Evolutionary conservation across 2,329 filamentous ascomycete genomes (phyloP), one percentile per base, ranked within the genome.

Genomic region (Fusarium nanum): DNA sequence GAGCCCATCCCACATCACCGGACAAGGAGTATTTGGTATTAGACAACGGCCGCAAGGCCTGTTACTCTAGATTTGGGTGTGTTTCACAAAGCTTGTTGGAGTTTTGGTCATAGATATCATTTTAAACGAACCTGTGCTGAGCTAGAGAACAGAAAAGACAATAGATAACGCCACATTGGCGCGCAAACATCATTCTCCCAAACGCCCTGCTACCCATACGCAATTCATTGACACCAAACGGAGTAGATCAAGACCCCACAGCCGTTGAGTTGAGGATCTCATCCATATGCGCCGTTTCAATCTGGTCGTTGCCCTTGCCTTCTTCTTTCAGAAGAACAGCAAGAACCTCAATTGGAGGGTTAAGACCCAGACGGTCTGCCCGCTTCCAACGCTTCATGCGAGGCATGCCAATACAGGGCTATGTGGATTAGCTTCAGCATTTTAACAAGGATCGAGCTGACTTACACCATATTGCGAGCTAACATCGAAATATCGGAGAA

Each of bases 11-110:
- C 93, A 7, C 94, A 97, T 81, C 94, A 98, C 81, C 87, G 94
- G 69, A 97, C 94, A 45, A 88, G 94, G 78, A 97, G 93, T 76
- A 97, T 98, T 67, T 98, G 94, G 94, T 98, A 98, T 80, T 98
- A 81, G 68, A 67, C 28, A 58, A 45, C 57, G 41, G 56, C 57
- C 62, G 45, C 62, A 18, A 67, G 65, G 53, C 59, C 32, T 37
- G 14, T 30, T 50, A 34, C 23, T 48, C 56, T 58, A 66, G 48
- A 64, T 52, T 55, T 49, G 46, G 37, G 27, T 56, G 32, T 55
- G 30, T 60, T 58, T 59, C 30, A 32, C 49, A 28, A 28, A 42
- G 49, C 45, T 45, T 46, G 49, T 46, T 64, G 50, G 41, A 57
- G 53, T 66, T 72, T 52, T 45, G 54, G 47, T 64, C 54, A 72